A percentile compares a stretch with the other conserved stretches of the same genome.
Evolutionary conservation across 805 yeast species (phyloP).

Genomic region (Kockiozyma suomiensis): DNA sequence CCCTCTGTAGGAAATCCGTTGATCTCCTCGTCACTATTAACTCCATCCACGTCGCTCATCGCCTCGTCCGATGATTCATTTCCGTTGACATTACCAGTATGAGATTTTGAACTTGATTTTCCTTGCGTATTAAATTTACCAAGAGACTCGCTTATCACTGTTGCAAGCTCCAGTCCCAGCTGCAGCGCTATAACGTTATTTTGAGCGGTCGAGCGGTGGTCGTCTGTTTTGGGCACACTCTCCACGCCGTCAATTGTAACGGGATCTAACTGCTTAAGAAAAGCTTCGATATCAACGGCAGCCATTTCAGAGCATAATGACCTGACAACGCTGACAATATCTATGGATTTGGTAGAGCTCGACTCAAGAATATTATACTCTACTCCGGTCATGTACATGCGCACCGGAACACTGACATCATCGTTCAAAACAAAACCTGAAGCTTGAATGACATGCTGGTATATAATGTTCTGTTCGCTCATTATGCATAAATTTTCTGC

Average conservation of each 20-base stretch:
- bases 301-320: constrained; percentile 1
- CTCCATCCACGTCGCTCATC: constrained; percentile 28
- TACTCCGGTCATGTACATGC: constrained; percentile 26
- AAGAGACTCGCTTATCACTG: constrained; percentile 68
- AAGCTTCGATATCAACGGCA: background rate
- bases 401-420: constrained; percentile 9
- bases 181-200: constrained; percentile 65
- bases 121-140: constrained; percentile 38
- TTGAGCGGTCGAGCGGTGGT: constrained; percentile 44
- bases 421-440: constrained; percentile 3
- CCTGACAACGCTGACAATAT: constrained; percentile 11
- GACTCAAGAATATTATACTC: constrained; percentile 24
- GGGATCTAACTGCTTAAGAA: background rate
- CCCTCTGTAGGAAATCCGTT: constrained; percentile 11
- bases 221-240: constrained; percentile 5
- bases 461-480: constrained; percentile 38
- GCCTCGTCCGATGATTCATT: background rate
- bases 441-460: constrained; percentile 20
- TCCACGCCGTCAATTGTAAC: constrained; percentile 2
- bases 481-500: constrained; percentile 41
- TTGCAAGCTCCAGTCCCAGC: constrained; percentile 69
- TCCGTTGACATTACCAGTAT: background rate
- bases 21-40: constrained; percentile 19
- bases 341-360: constrained; percentile 14
- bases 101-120: background rate